Percentiles rank a stretch among this genome's conserved stretches.
phyloP scores from a whole-genome alignment of 192 early-diverging fungal species.

The Coemansia erecta region DNA sequence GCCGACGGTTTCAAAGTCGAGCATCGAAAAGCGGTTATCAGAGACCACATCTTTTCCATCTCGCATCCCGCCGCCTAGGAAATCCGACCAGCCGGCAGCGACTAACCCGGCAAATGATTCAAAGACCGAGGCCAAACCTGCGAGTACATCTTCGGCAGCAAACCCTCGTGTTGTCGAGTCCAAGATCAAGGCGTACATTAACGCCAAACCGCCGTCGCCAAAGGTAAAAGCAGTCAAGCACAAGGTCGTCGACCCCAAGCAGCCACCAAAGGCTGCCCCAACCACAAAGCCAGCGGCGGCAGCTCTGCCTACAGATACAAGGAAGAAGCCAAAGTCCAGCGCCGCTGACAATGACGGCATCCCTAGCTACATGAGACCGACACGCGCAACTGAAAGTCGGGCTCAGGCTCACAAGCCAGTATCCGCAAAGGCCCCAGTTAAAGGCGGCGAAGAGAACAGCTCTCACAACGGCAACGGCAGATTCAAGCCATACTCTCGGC shows the following conservation, averaged over 20 bases:
- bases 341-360: slow-evolving; percentile 8
- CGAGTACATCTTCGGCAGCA: background rate
- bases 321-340: slow-evolving; percentile 9
- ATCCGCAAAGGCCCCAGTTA: background rate
- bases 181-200: slow-evolving; percentile 47
- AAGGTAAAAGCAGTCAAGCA: slow-evolving; percentile 23
- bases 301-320: background rate
- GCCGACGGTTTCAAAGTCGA: no score
- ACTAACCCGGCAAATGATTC: slow-evolving; percentile 3
- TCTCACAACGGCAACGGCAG: slow-evolving; percentile 15
- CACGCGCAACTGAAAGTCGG: slow-evolving; percentile 34
- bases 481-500: slow-evolving; percentile 29
- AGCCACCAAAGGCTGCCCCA: background rate
- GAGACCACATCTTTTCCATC: slow-evolving; percentile 1
- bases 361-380: slow-evolving; percentile 43
- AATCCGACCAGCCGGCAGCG: background rate
- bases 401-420: slow-evolving; percentile 22
- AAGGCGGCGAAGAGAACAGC: slow-evolving; percentile 5
- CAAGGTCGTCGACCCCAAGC: slow-evolving; percentile 3
- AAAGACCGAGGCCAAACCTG: background rate
- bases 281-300: background rate
- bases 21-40: no score
- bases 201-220: slow-evolving; percentile 24
- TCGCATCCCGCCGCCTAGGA: slow-evolving; percentile 14
- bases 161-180: slow-evolving; percentile 36